These are phyloP conservation scores for Teratosphaeria pseudoeucalypti DNA, from an alignment of 2,329 filamentous ascomycete genomes.

Conservation along the genomic window DNA sequence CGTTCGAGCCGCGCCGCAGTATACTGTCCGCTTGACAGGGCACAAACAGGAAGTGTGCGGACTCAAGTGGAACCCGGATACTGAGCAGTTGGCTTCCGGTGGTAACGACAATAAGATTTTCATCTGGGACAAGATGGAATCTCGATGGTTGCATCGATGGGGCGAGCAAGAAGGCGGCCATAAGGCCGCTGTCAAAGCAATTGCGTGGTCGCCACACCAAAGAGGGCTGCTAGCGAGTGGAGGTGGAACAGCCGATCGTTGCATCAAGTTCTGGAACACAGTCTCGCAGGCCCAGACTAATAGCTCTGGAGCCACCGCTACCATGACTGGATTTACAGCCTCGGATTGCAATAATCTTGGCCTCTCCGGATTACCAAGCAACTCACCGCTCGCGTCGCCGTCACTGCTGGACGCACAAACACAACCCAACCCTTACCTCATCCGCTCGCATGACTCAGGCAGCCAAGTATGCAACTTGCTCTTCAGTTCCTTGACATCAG, in stretches of 20 bases:
- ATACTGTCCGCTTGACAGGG: conserved; percentile 73
- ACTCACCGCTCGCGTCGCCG: conserved; percentile 12
- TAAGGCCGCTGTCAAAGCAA: conserved; percentile 91
- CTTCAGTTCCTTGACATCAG: conserved; percentile 95
- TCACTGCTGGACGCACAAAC: background rate
- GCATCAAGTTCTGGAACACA: conserved; percentile 98
- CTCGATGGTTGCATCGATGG: conserved; percentile 87
- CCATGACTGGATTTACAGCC: conserved; percentile 4
- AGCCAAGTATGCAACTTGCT: conserved; percentile 98
- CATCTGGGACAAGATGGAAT: conserved; percentile 95
- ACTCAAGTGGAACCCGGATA: conserved; percentile 92
- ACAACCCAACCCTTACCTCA: conserved; percentile 34
- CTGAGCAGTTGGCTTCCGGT: conserved; percentile 86
- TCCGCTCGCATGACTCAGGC: conserved; percentile 85
- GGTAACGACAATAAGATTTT: conserved; percentile 98
- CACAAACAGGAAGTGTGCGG: conserved; percentile 99
- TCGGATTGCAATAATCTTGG: conserved; percentile 2
- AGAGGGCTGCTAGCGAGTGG: conserved; percentile 88
- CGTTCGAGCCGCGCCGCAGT: conserved; percentile 85
- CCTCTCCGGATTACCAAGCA: background rate
- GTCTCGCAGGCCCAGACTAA: conserved; percentile 32
- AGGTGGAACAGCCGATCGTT: conserved; percentile 86
- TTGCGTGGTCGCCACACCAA: conserved; percentile 95
- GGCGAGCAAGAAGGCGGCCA: conserved; percentile 92
- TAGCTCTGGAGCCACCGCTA: conserved; percentile 21